Percentiles rank a stretch among this genome's conserved stretches.
phyloP scores from a whole-genome alignment of 2,329 filamentous ascomycete species.

The Tolypocladium album region DNA sequence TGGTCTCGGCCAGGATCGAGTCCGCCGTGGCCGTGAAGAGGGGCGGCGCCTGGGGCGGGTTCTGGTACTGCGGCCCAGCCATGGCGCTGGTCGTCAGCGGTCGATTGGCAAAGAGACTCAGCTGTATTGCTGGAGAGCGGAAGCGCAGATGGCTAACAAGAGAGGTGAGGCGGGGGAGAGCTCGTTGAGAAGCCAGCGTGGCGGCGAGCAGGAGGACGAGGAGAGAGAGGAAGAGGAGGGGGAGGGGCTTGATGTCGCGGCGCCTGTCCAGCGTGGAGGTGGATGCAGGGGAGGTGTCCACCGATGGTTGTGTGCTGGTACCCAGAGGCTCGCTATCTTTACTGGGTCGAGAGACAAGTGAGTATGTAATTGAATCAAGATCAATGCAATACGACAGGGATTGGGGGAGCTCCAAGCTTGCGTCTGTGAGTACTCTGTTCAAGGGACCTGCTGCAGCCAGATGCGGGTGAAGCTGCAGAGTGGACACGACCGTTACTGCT shows the following conservation, averaged over 20 bases:
- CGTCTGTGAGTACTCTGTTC: neutral
- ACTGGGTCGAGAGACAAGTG: neutral
- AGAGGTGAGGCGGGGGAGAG: constrained; percentile 45
- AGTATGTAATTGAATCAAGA: neutral
- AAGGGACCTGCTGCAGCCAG: neutral
- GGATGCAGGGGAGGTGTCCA: neutral
- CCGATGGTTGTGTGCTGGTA: neutral
- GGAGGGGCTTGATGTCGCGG: constrained; percentile 14
- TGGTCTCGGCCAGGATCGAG: constrained; percentile 55
- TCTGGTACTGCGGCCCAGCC: constrained; percentile 57
- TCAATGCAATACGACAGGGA: neutral
- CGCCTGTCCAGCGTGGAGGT: constrained; percentile 15
- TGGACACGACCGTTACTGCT: neutral
- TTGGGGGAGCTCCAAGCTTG: neutral
- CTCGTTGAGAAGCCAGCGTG: constrained; percentile 58
- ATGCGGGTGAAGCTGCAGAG: neutral
- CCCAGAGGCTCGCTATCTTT: neutral
- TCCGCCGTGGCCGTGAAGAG: constrained; percentile 66
- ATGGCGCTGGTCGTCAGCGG: constrained; percentile 44
- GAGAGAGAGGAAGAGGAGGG: constrained; percentile 34
- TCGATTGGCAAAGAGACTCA: constrained; percentile 12
- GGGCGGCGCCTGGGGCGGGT: constrained; percentile 67
- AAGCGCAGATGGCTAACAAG: constrained; percentile 41
- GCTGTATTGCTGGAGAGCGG: neutral
- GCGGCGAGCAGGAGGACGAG: constrained; percentile 47